Conservation (phyloP, 228 moss, liverwort and hornwort species). For the Sphagnum magellanicum region DNA sequence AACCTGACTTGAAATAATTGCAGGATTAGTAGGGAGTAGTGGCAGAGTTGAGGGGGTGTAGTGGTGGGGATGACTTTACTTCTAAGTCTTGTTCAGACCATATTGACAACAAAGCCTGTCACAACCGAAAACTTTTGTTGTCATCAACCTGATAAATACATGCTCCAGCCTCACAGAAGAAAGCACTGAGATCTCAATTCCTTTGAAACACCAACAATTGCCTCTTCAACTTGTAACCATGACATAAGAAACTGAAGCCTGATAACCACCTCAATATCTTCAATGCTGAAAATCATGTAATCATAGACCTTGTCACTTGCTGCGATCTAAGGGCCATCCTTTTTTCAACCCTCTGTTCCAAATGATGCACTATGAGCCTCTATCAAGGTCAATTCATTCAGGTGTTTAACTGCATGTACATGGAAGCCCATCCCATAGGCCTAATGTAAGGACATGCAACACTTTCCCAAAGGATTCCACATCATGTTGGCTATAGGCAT, state of each 20-base stretch:
- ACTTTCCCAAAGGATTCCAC: too few relatives aligned
- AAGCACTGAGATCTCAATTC: too few relatives aligned
- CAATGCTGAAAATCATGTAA: constrained; percentile 95
- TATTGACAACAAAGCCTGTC: not conserved
- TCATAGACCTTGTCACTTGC: constrained; percentile 98
- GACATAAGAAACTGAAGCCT: not conserved
- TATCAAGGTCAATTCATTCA: not conserved
- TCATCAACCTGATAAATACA: too few relatives aligned
- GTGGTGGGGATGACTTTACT: constrained; percentile 96
- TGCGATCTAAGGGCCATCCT: constrained; percentile 92
- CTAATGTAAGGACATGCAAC: too few relatives aligned
- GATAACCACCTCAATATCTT: constrained; percentile 77
- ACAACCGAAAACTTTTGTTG: not conserved
- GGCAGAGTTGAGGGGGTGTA: constrained; percentile 66
- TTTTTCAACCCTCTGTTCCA: constrained; percentile 97
- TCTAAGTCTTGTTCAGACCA: constrained; percentile 67
- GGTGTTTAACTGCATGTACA: too few relatives aligned
- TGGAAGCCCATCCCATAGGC: too few relatives aligned
- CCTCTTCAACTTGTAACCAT: not conserved
- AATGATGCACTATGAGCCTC: constrained; percentile 67
- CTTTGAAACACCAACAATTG: too few relatives aligned
- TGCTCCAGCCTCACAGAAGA: too few relatives aligned
- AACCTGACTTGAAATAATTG: constrained; percentile 97
- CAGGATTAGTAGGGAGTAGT: constrained; percentile 58
- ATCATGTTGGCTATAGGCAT: too few relatives aligned